A percentile compares a stretch with the other conserved stretches of the same genome.
phyloP scores from a whole-genome alignment of 495 filamentous ascomycete species.

The Filosporella fistucella region DNA sequence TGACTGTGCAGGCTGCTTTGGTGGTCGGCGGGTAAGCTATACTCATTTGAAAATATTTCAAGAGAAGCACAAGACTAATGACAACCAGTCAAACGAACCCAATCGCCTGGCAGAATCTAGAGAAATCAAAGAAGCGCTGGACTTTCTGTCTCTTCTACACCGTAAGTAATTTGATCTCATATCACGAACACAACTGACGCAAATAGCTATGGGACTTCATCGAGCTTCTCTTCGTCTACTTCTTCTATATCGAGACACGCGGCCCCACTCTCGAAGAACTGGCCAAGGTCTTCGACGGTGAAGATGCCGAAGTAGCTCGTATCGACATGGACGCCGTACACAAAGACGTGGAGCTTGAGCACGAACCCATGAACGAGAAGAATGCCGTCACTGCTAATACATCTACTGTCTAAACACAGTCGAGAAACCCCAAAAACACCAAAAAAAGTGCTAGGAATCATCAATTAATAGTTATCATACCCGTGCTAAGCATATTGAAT shows the following conservation, averaged over 20 bases:
- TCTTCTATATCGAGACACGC: conserved; percentile 63
- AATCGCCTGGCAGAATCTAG: conserved; percentile 52
- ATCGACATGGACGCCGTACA: conserved; percentile 30
- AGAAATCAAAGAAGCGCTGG: conserved; percentile 40
- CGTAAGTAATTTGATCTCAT: conserved; percentile 21
- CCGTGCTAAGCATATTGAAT: too few relatives aligned
- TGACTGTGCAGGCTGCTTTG: conserved; percentile 55
- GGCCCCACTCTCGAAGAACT: conserved; percentile 64
- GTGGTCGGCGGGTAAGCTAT: conserved; percentile 47
- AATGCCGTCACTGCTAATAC: neutral
- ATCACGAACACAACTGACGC: neutral
- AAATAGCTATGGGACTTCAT: conserved; percentile 45
- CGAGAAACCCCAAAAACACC: too few relatives aligned
- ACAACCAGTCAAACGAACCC: conserved; percentile 53
- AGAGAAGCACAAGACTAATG: too few relatives aligned
- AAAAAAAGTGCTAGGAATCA: too few relatives aligned
- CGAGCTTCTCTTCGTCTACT: conserved; percentile 56
- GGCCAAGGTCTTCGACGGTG: conserved; percentile 30
- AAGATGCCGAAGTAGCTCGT: conserved; percentile 44
- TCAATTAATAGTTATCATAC: too few relatives aligned
- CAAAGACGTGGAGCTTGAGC: conserved; percentile 26
- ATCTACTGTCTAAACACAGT: conserved; percentile 12
- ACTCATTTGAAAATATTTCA: too few relatives aligned
- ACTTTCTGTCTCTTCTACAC: conserved; percentile 62
- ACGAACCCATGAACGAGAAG: conserved; percentile 9